phyloP scores from a whole-genome alignment of 2,329 filamentous ascomycete genomes.

The Colletotrichum chlorophyti region DNA sequence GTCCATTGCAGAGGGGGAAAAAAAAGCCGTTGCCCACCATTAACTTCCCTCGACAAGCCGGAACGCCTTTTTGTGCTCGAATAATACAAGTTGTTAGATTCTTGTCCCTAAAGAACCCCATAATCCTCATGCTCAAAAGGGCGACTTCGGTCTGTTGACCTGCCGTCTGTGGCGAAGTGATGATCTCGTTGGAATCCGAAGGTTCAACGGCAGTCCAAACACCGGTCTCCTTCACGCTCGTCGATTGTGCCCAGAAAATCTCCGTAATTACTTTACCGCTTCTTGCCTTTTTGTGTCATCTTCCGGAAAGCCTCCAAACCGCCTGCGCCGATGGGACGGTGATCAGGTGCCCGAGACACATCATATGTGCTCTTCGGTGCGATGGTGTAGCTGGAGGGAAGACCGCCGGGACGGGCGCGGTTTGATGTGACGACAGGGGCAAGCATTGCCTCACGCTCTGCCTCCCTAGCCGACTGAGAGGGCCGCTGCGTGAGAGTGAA shows the following conservation, averaged over 20 bases:
- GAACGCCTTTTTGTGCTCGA: slow-evolving; percentile 19
- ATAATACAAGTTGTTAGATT: slow-evolving; percentile 13
- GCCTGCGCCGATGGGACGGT: slow-evolving; percentile 67
- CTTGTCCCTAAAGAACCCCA: neutral
- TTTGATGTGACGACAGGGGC: slow-evolving; percentile 62
- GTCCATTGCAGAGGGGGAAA: too few relatives aligned
- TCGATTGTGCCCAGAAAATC: too few relatives aligned
- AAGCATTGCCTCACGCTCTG: slow-evolving; percentile 64
- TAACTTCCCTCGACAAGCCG: neutral
- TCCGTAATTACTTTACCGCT: slow-evolving; percentile 40
- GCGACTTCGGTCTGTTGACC: neutral
- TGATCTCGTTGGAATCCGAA: too few relatives aligned
- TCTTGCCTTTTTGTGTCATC: slow-evolving; percentile 71
- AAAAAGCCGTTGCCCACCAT: neutral
- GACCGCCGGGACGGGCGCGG: slow-evolving; percentile 61
- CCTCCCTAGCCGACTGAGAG: slow-evolving; percentile 48
- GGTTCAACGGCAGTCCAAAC: too few relatives aligned
- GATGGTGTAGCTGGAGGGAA: slow-evolving; percentile 65
- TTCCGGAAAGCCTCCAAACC: slow-evolving; percentile 70
- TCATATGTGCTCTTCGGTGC: slow-evolving; percentile 69
- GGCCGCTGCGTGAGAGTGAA: slow-evolving; percentile 59
- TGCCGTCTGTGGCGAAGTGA: neutral
- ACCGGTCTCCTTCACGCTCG: too few relatives aligned
- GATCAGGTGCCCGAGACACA: slow-evolving; percentile 55
- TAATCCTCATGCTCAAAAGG: neutral